phyloP scores from a whole-genome alignment of 495 filamentous ascomycete genomes.

The Oidiodendron maius region DNA sequence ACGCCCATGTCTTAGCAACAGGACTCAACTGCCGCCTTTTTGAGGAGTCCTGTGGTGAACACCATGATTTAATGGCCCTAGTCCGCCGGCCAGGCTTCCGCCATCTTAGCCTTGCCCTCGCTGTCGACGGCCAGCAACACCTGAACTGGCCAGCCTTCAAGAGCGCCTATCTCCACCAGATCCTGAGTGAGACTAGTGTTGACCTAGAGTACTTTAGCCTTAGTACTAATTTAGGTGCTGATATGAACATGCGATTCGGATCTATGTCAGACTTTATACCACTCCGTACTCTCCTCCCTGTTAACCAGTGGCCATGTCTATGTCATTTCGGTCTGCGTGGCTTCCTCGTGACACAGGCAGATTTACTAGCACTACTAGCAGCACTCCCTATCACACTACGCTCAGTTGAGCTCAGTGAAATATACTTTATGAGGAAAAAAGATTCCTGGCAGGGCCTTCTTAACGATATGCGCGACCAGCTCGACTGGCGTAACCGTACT shows the following conservation, averaged over 20 bases:
- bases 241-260: background rate
- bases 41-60: background rate
- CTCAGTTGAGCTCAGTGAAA: background rate
- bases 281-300: background rate
- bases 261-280: background rate
- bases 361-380: background rate
- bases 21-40: constrained; percentile 1
- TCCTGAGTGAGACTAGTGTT: background rate
- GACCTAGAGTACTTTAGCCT: background rate
- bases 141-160: background rate
- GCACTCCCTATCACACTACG: background rate
- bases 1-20: background rate
- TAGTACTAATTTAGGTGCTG: background rate
- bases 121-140: background rate
- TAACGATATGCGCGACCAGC: background rate
- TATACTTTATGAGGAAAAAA: background rate
- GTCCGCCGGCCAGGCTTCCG: background rate
- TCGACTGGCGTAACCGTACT: background rate
- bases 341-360: background rate
- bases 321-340: background rate
- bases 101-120: background rate
- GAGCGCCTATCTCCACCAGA: background rate
- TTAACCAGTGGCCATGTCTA: background rate
- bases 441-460: background rate
- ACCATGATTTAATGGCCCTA: background rate